Percentiles rank a stretch among this genome's conserved stretches.
Evolutionary conservation across 345 rosid species (phyloP).

Genomic region (Zanthoxylum bungeanum): DNA sequence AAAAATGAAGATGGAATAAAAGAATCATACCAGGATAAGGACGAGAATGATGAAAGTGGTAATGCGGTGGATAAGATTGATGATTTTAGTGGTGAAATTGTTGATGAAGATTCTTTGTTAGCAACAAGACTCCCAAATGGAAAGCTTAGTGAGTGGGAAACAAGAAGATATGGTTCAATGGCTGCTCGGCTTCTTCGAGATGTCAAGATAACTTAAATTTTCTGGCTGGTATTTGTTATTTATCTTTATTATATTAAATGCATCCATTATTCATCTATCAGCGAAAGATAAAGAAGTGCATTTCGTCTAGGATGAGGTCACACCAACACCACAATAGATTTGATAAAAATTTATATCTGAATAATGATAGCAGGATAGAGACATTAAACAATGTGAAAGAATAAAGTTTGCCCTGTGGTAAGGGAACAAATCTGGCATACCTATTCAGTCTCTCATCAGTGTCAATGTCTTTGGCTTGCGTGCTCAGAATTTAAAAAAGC

Average conservation of each 20-base stretch:
- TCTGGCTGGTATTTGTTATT: conserved; percentile 5
- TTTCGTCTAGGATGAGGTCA: background rate
- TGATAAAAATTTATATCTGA: too few species aligned
- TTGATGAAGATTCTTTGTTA: conserved; percentile 28
- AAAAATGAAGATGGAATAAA: conserved; percentile 28
- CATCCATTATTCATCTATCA: background rate
- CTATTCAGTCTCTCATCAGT: background rate
- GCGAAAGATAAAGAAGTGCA: background rate
- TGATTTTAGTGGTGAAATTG: conserved; percentile 21
- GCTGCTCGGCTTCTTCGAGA: conserved; percentile 92
- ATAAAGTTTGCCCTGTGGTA: background rate
- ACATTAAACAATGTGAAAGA: too few species aligned
- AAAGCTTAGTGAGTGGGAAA: conserved; percentile 84
- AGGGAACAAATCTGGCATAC: background rate
- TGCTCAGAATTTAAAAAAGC: background rate
- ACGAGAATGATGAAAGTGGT: conserved; percentile 15
- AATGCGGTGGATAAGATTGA: conserved; percentile 11
- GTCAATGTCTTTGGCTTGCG: background rate
- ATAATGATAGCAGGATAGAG: too few species aligned
- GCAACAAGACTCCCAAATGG: conserved; percentile 34
- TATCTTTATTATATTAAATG: background rate
- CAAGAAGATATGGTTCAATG: conserved; percentile 78
- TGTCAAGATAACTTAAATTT: conserved; percentile 49
- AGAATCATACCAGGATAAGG: conserved; percentile 21
- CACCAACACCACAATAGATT: background rate